Percentiles rank a stretch among this genome's conserved stretches.
Conservation (phyloP, 257 asterid species). For the Jaltomata sinuosa region DNA sequence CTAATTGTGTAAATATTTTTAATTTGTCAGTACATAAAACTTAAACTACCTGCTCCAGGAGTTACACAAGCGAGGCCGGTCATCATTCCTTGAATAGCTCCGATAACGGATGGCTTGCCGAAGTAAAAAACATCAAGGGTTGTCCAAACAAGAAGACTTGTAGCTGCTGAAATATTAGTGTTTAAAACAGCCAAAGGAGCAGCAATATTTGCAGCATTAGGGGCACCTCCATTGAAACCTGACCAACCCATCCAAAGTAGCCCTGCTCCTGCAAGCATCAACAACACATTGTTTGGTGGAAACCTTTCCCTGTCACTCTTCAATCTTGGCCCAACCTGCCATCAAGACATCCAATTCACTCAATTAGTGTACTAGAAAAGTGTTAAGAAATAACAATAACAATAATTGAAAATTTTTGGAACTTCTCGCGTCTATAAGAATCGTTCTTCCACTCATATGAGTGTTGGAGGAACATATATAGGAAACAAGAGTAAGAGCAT, state of each 20-base stretch:
- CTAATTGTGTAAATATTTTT: not conserved
- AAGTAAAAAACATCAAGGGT: slow-evolving; percentile 72
- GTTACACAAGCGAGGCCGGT: slow-evolving; percentile 91
- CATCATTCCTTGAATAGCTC: slow-evolving; percentile 91
- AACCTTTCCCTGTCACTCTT: slow-evolving; percentile 76
- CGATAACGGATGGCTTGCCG: slow-evolving; percentile 87
- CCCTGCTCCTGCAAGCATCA: slow-evolving; percentile 92
- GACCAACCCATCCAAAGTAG: slow-evolving; percentile 97
- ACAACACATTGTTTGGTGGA: slow-evolving; percentile 72
- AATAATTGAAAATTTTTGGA: not conserved
- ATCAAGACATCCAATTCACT: not conserved
- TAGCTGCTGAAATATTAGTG: slow-evolving; percentile 75
- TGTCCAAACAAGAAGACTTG: slow-evolving; percentile 92
- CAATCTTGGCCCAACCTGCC: slow-evolving; percentile 80
- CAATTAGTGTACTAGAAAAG: not conserved
- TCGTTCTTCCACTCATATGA: not conserved
- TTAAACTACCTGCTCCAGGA: slow-evolving; percentile 75
- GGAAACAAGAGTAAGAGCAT: not conserved
- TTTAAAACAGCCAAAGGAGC: slow-evolving; percentile 65
- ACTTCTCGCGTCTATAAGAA: too few species aligned
- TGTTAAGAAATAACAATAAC: not conserved
- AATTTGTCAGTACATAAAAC: not conserved
- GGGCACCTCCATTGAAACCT: slow-evolving; percentile 95
- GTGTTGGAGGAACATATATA: not conserved
- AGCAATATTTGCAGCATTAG: slow-evolving; percentile 67